Percentiles rank a stretch among this genome's conserved stretches.
Conservation (phyloP, 2,329 filamentous ascomycete genomes). For the Aspergillus puulaauensis region DNA sequence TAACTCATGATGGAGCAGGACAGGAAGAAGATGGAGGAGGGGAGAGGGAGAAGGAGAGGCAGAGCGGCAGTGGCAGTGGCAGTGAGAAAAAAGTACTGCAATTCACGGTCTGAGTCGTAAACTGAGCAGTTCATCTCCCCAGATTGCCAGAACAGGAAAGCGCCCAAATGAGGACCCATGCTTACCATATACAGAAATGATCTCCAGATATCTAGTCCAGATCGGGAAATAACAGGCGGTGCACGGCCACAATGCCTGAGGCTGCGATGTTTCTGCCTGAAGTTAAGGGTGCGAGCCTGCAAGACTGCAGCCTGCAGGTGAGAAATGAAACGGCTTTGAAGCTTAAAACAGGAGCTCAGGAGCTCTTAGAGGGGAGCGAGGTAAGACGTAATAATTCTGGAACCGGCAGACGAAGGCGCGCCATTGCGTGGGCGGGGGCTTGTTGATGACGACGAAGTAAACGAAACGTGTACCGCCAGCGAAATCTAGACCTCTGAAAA, state of each 20-base stretch:
- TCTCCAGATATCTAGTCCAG: conserved; percentile 21
- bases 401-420: background rate
- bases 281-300: no score
- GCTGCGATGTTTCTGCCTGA: conserved; percentile 8
- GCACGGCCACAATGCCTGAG: conserved; percentile 8
- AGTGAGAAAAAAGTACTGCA: conserved; percentile 8
- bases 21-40: background rate
- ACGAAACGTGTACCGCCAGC: background rate
- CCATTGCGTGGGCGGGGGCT: conserved; percentile 7
- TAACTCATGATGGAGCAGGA: background rate
- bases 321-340: background rate
- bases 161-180: conserved; percentile 23
- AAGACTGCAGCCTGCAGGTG: background rate
- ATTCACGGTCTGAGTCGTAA: conserved; percentile 6
- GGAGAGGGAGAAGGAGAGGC: background rate
- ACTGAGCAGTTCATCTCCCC: conserved; percentile 10
- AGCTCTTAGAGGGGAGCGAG: background rate
- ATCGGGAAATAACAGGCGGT: conserved; percentile 15
- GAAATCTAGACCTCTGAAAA: background rate
- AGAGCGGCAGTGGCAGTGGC: background rate
- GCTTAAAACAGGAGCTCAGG: background rate
- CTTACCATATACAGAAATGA: conserved; percentile 21
- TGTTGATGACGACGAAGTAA: conserved; percentile 11
- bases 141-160: conserved; percentile 26
- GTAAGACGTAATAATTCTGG: background rate